Base-by-base conservation (phyloP, 768 basidiomycete genomes). In the Auriculariales sp. region DNA sequence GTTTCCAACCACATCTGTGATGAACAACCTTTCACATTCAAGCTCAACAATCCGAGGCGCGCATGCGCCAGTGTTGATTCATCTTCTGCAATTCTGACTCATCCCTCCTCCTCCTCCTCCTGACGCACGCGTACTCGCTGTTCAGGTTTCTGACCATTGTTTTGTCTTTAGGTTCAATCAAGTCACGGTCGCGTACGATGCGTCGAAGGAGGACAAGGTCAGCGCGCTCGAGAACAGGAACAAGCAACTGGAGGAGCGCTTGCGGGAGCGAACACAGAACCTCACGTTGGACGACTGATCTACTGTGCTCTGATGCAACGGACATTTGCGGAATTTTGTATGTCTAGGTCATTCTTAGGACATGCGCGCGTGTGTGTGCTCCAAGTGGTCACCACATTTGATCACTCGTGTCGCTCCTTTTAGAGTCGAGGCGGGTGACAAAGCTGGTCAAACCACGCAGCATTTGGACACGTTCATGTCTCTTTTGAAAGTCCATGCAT, bases 141-240 rank as follows among this genome's bases (percentile, higher is more conserved):
- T 9, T 9, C 36, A 14, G 22, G 49, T 48, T 15, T 9, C 33
- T 29, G 9, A 31, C 10, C 7, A 22, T 7, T 24, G n/a, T 10
- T 29, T 10, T 24, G 6, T 27, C 17, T 4, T n/a, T 56, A 91
- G 88, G 39, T 94, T 85, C 71, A 94, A 94, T 63, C 91, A 94
- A 64, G 70, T 68, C 1, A 74, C 73, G 0, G 74, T 91, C 27
- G 64, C 81, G 1, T 92, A 90, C 59, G 87, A 97, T 56, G 90
- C 92, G 0, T 69, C 75, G 19, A 93, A 92, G 69, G 90, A 91
- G 3, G 88, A 88, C 32, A 84, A 83, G 61, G 68, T 92, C 17
- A 74, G 78, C 2, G 83, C 80, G 7, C 74, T 95, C 48, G 77
- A 80, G 61, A 68, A 72, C 52, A 82, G 77, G 67, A 77, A 77